Evolutionary conservation across 768 basidiomycete genomes (phyloP), one percentile per base, ranked within the genome.

Genomic region (Tricholoma flavovirens): DNA sequence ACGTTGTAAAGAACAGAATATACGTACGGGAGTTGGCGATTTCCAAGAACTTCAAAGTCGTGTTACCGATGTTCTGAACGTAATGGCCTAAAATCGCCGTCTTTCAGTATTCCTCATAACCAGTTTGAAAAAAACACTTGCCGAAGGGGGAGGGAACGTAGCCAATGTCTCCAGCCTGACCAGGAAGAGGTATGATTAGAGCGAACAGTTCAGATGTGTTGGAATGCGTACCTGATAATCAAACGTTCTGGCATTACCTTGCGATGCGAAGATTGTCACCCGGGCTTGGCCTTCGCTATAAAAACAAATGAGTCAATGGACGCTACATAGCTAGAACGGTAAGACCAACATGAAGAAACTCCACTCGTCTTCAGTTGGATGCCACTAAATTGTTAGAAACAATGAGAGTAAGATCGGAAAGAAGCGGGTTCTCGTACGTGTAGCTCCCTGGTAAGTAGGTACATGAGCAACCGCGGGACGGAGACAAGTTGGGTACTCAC

Each of bases 301-400:
- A 15, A 53, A 15, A 19, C 21, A 19, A 49, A 56, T 26, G 53
- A 42, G 49, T 4, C 36, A 12, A 11, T 8, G n/a, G n/a, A n/a
- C 24, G 21, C 4, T 17, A 17, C 9, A 38, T 4, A 38, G 30
- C 30, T 33, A 49, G 51, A 49, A 38, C 29, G 17, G 29, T 50
- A 54, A 51, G 46, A 70, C 73, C 54, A 64, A 82, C 83, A 84
- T 54, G 77, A 76, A 82, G 66, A 76, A 82, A 49, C 70, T 75
- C 84, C 84, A 86, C 68, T 86, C 84, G 56, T 84, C 82, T 61
- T 83, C 73, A 10, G 80, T 82, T 6, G 86, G 86, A 60, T 87
- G 86, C 86, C 86, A 87, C 84, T 85, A 55, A 12, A 58, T 19
- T 21, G 38, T 53, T 29, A 2, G n/a, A 5, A 54, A 33, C 58